A percentile compares a stretch with the other conserved stretches of the same genome.
phyloP scores from a whole-genome alignment of 352 stramenopile genomes.

The Globisporangium lucens region DNA sequence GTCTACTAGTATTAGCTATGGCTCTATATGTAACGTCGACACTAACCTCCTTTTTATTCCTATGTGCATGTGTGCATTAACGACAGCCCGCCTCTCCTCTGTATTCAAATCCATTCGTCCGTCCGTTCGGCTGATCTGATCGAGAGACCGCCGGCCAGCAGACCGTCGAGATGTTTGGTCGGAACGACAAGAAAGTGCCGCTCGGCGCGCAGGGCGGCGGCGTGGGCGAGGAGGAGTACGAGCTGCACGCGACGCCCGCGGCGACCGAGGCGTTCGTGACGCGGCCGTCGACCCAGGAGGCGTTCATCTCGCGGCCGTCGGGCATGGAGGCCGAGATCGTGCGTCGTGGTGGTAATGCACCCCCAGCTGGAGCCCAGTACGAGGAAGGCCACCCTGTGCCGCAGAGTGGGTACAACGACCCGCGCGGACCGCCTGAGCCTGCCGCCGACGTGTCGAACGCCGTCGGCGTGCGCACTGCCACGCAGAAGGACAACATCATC shows the following conservation, averaged over 20 bases:
- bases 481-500: conserved; percentile 78
- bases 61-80: not conserved
- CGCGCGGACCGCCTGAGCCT: conserved; percentile 46
- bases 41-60: not conserved
- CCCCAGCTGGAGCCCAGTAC: not conserved
- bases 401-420: conserved; percentile 33
- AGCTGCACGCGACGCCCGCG: conserved; percentile 61
- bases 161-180: conserved; percentile 40
- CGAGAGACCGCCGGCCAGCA: not conserved
- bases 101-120: not conserved
- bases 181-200: conserved; percentile 41
- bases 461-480: conserved; percentile 32
- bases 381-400: conserved; percentile 24
- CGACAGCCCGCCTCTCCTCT: not conserved
- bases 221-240: conserved; percentile 46
- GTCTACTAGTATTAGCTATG: too few species aligned
- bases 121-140: not conserved
- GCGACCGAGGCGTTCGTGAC: conserved; percentile 33
- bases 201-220: conserved; percentile 20
- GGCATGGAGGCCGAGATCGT: conserved; percentile 61
- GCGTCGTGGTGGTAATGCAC: conserved; percentile 20
- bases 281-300: conserved; percentile 42
- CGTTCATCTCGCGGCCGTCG: conserved; percentile 26
- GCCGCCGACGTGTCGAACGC: conserved; percentile 74
- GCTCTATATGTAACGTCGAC: not conserved